A percentile compares a stretch with the other conserved stretches of the same genome.
These are phyloP conservation scores for Hydrangea macrophylla DNA, from an alignment of 148 eudicot genomes.

Conservation along the genomic window DNA sequence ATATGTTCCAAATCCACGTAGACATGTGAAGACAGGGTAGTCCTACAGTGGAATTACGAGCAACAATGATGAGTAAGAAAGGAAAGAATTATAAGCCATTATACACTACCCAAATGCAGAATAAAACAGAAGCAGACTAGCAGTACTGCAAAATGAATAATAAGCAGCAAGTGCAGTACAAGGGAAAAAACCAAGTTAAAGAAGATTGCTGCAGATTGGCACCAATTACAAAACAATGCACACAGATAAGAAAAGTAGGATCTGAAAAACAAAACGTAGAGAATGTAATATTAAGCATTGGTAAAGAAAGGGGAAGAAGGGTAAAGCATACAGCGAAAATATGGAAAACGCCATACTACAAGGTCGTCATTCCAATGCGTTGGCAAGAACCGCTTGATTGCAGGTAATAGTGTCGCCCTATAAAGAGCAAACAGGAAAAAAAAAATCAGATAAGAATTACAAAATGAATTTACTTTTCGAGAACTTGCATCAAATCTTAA, in stretches of 20 bases:
- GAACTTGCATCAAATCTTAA: slow-evolving; percentile 8
- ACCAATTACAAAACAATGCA: neutral
- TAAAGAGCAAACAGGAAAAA: slow-evolving; percentile 3
- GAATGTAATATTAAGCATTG: neutral
- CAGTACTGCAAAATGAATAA: neutral
- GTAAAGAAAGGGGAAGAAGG: neutral
- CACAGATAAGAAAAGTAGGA: neutral
- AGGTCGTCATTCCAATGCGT: slow-evolving; percentile 75
- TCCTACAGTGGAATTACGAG: neutral
- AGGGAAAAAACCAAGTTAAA: neutral
- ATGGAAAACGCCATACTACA: slow-evolving; percentile 80
- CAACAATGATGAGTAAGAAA: neutral
- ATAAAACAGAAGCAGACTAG: neutral
- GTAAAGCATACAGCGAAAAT: slow-evolving; percentile 53
- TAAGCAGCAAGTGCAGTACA: neutral
- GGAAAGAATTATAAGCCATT: neutral
- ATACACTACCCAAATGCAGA: neutral
- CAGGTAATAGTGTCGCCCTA: slow-evolving; percentile 91
- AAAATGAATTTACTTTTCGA: neutral
- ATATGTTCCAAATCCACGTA: neutral
- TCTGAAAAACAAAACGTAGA: neutral
- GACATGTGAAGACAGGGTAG: neutral
- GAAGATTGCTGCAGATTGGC: neutral
- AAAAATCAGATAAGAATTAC: slow-evolving; percentile 2
- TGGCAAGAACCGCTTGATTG: slow-evolving; percentile 77